Base-by-base conservation (phyloP, 202 grass and related monocot genomes). In the Schoenoplectus triqueter region DNA sequence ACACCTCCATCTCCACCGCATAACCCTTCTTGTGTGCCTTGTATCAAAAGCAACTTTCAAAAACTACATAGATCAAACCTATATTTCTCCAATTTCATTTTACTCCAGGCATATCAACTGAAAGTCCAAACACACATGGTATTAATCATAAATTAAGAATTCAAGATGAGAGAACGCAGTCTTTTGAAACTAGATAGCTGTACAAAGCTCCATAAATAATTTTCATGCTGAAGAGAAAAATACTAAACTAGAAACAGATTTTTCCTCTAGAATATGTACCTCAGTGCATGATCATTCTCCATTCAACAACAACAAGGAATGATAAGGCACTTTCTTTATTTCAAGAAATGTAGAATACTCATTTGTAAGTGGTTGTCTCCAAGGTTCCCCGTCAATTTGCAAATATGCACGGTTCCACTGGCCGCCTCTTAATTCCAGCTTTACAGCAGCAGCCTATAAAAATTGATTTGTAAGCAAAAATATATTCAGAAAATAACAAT, bases 341-440 rank as follows among this genome's bases (percentile, higher is more conserved):
- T 88, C 91, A 64, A 99, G 10, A 86, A 86, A 90, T 2, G 93
- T 94, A 49, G 93, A 94, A 54, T 89, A 82, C 3, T 95, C 93
- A 55, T 92, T 87, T 47, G 78, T 20, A 18, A 99, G 88, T n/a
- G 90, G 90, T 61, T 99, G 96, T 83, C 86, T 99, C 96, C 96
- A 99, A 52, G 96, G 96, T 80, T 99, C 96, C 64, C 96, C 96
- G n/a, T 99, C 96, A 74, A 94, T 91, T 87, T 99, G 96, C 78
- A 99, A 47, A 87, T 99, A 99, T 63, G 84, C 90, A 78, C 87
- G 87, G 66, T 91, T 86, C 91, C 96, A 99, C 84, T 94, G 77
- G 0, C 93, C 88, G 3, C 93, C 93, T 84, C 96, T 92, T 54
- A 99, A 85, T 92, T 99, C 96, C 15, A 99, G 82, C 82, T 95